phyloP scores from a whole-genome alignment of 1,284 basidiomycete genomes.

The Leccinum huronense region DNA sequence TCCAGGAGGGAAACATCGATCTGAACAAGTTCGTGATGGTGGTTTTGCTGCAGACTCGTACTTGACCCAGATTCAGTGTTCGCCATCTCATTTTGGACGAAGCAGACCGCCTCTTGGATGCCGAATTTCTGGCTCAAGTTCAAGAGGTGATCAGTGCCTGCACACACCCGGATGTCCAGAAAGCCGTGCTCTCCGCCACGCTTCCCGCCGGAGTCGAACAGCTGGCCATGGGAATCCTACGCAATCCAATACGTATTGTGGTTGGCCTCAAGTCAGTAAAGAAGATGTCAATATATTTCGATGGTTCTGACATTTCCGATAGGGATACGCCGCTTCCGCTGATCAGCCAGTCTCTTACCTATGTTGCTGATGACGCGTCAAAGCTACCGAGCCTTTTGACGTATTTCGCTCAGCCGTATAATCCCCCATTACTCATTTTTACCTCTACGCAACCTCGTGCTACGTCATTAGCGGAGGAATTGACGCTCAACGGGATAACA shows the following conservation, averaged over 20 bases:
- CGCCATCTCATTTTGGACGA: conserved; percentile 87
- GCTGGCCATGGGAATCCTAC: conserved; percentile 83
- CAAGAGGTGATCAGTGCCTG: conserved; percentile 89
- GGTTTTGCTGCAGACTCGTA: neutral
- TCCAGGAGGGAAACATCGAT: conserved; percentile 66
- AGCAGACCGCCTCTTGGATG: conserved; percentile 86
- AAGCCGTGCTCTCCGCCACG: conserved; percentile 93
- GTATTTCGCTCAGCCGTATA: conserved; percentile 81
- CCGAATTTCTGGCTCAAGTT: conserved; percentile 87
- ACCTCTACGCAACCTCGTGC: conserved; percentile 92
- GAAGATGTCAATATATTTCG: neutral
- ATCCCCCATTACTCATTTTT: conserved; percentile 91
- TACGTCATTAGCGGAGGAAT: conserved; percentile 84
- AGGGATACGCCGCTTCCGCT: conserved; percentile 87
- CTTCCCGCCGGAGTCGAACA: conserved; percentile 88
- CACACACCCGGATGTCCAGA: conserved; percentile 70
- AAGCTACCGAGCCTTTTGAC: conserved; percentile 85
- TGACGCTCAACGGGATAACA: conserved; percentile 78
- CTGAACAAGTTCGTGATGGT: conserved; percentile 62
- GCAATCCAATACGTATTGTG: conserved; percentile 82
- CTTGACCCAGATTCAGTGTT: conserved; percentile 49
- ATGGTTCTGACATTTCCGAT: conserved; percentile 7
- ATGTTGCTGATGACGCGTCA: conserved; percentile 90
- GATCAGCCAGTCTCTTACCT: conserved; percentile 85
- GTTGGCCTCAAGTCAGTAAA: conserved; percentile 83